Base-by-base conservation (phyloP, 257 asterid species). In the Forsythia suspensa region DNA sequence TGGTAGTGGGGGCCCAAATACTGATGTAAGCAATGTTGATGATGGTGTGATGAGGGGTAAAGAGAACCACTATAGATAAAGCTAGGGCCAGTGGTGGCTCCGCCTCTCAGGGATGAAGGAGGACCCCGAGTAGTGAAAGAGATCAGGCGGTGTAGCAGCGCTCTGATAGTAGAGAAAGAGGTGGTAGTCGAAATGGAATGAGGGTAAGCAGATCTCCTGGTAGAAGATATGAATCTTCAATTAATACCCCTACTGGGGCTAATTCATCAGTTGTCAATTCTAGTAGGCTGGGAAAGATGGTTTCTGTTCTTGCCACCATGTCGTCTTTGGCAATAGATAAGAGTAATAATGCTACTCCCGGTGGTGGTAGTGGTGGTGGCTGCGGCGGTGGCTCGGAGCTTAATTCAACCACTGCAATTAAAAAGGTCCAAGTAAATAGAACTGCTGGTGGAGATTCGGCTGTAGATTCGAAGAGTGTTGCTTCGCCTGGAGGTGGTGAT, bases 121-220 rank as follows among this genome's bases (percentile, higher is more conserved):
- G 4, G 40, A 38, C 40, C 4, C 40, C 4, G 0, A 38, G 40
- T 38, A 2, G 40, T 2, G 40, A 2, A 38, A 38, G 40, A 38
- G 4, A 38, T 4, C 4, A 38, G 40, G 40, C 2, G 4, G 40
- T 38, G 40, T 4, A 38, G 2, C 40, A 38, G 4, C 40, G 2
- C 4, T 38, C 40, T 4, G 40, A 4, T 4, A 38, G 40, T 38
- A 38, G 40, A 38, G 4, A 38, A 38, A 38, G 4, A 38, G 40
- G 89, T 38, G 63, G 82, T 21, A 55, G 86, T 83, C 77, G 84
- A 5, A 83, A 84, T 2, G 96, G 94, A 57, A 85, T 98, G 87
- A 87, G 99, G 85, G 94, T 96, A 80, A 96, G 98, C 83, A 88
- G 96, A 82, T 96, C 99, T 67, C 98, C 99, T 1, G 92, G 92